These are phyloP conservation scores for Sapria himalayana DNA, from an alignment of 345 rosid species.

Conservation along the genomic window DNA sequence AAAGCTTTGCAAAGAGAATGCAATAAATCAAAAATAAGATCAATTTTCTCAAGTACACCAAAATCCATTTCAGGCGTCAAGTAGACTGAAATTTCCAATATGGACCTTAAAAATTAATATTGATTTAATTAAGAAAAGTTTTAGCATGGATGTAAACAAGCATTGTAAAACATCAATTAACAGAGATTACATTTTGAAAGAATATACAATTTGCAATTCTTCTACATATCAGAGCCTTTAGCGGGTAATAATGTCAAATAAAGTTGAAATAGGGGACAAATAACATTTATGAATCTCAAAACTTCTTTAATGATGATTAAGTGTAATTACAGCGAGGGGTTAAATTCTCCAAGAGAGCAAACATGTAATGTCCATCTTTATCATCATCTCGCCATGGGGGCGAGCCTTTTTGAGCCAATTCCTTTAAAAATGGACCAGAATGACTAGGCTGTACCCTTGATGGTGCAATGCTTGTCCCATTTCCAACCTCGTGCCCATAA, in stretches of 20 bases:
- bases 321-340: constrained; percentile 52
- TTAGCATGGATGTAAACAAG: no score
- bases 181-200: no score
- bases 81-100: no score
- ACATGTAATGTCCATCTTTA: constrained; percentile 65
- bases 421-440: constrained; percentile 27
- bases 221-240: no score
- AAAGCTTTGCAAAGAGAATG: not conserved
- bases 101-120: no score
- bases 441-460: constrained; percentile 28
- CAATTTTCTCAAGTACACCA: no score
- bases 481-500: constrained; percentile 45
- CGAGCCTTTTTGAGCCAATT: constrained; percentile 36
- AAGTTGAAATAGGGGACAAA: no score
- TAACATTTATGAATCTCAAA: constrained; percentile 6
- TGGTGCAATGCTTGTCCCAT: constrained; percentile 32
- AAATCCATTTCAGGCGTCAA: no score
- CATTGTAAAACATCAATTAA: no score
- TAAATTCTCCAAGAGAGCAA: constrained; percentile 51
- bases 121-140: no score
- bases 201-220: no score
- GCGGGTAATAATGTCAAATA: no score
- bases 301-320: constrained; percentile 17
- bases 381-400: constrained; percentile 53
- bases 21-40: not conserved